Evolutionary conservation across 345 rosid genomes (phyloP).

Genomic region (Camelina hispida): DNA sequence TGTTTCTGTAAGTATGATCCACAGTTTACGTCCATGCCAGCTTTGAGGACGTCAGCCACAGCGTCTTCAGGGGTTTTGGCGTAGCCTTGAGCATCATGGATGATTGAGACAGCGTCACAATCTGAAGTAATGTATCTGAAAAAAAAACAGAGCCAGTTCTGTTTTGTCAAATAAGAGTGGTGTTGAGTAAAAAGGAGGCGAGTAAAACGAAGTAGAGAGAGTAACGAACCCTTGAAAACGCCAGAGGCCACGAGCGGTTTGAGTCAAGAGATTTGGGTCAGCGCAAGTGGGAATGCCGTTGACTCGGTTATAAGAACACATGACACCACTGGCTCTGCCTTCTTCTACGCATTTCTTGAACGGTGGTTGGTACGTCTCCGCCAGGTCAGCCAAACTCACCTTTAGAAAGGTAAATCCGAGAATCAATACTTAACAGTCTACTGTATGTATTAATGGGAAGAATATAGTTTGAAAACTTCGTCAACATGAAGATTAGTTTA

Average conservation of each 20-base stretch:
- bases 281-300: slow-evolving; percentile 85
- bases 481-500: slow-evolving; percentile 5
- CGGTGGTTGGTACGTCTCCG: slow-evolving; percentile 90
- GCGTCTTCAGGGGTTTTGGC: slow-evolving; percentile 86
- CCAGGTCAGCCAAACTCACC: slow-evolving; percentile 75
- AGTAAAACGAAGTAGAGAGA: not conserved
- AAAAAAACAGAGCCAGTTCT: not conserved
- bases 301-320: slow-evolving; percentile 87
- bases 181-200: not conserved
- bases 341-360: slow-evolving; percentile 70
- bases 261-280: slow-evolving; percentile 62
- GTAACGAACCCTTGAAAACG: slow-evolving; percentile 63
- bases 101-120: slow-evolving; percentile 84
- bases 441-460: not conserved
- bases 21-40: slow-evolving; percentile 93
- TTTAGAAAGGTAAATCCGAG: no score
- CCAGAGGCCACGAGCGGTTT: slow-evolving; percentile 71
- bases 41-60: slow-evolving; percentile 75
- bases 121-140: slow-evolving; percentile 84
- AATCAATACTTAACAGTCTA: not conserved
- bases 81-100: slow-evolving; percentile 63
- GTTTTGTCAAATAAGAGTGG: not conserved
- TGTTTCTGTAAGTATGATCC: slow-evolving; percentile 70
- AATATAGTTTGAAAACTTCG: not conserved
- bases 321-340: slow-evolving; percentile 75